Evolutionary conservation across 148 eudicot genomes (phyloP).

Genomic region (Vaccinium darrowii): DNA sequence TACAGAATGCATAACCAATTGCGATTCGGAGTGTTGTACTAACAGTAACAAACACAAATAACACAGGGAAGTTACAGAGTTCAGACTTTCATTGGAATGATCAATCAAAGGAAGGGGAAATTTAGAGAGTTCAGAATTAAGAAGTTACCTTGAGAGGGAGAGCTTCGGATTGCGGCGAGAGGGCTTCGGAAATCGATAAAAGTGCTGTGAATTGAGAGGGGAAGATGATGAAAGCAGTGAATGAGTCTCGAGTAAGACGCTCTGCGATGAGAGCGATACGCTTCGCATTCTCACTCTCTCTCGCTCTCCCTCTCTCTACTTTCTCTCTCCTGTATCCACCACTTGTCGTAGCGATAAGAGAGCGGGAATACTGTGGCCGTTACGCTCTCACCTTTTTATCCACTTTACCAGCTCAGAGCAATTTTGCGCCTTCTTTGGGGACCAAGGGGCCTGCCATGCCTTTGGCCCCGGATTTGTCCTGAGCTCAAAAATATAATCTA

Average conservation of each 20-base stretch:
- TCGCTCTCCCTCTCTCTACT: background rate
- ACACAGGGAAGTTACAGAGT: background rate
- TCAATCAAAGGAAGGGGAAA: background rate
- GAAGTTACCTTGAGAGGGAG: constrained; percentile 14
- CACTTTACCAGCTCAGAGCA: background rate
- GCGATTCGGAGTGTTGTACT: background rate
- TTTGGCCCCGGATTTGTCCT: too few species aligned
- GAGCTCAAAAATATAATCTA: too few species aligned
- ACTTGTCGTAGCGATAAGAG: background rate
- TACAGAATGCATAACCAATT: background rate
- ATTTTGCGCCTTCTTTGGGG: too few species aligned
- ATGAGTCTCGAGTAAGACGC: constrained; percentile 4
- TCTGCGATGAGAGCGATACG: constrained; percentile 20
- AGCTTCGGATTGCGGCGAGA: background rate
- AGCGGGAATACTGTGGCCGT: background rate
- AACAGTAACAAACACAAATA: background rate
- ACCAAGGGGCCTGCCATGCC: too few species aligned
- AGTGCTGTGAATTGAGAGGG: constrained; percentile 1
- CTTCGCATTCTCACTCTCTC: constrained; percentile 17
- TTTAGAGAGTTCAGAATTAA: background rate
- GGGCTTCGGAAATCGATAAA: background rate
- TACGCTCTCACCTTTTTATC: background rate
- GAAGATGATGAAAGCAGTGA: background rate
- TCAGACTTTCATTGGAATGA: background rate
- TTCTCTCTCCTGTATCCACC: background rate